Evolutionary conservation across 768 basidiomycete species (phyloP), one percentile per base, ranked within the genome.

Genomic region (Suillus hirtellus): DNA sequence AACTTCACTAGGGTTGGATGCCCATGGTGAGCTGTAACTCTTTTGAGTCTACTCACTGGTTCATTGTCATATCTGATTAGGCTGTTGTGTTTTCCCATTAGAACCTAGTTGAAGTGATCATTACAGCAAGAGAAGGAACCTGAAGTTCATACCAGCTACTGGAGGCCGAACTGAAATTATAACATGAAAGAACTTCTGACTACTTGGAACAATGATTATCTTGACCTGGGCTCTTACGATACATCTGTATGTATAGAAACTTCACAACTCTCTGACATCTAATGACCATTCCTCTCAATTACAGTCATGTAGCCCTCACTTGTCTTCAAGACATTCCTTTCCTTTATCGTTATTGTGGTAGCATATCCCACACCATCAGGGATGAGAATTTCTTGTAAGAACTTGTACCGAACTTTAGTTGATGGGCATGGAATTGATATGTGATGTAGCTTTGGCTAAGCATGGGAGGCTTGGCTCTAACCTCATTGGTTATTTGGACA

Each of bases 81-180:
- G 19, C 3, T n/a, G 17, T 10, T 44, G 43, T 44, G 19, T 44
- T 11, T 7, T 44, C 19, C 44, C 44, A 10, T 46, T 4, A 31
- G 31, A 31, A 31, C 31, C 31, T 31, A n/a, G 44, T 46, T 9
- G 10, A n/a, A 46, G n/a, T n/a, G n/a, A n/a, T 46, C 10, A 3
- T 46, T 46, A 46, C 44, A 46, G 44, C 44, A 46, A 46, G 44
- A 46, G 44, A 46, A 46, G 44, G 44, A 46, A 46, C 44, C 10
- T 4, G n/a, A n/a, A n/a, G 10, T 11, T 46, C 44, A n/a, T n/a
- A 46, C 19, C n/a, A 46, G 44, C 4, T 10, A n/a, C n/a, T n/a
- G n/a, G 43, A 46, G 10, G n/a, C 44, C 19, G 10, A n/a, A n/a
- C 44, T 10, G 44, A n/a, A 46, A n/a, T 46, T 10, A n/a, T 10